A percentile compares a stretch with the other conserved stretches of the same genome.
phyloP scores from a whole-genome alignment of 192 early-diverging fungal genomes.

The Endogone sp. region DNA sequence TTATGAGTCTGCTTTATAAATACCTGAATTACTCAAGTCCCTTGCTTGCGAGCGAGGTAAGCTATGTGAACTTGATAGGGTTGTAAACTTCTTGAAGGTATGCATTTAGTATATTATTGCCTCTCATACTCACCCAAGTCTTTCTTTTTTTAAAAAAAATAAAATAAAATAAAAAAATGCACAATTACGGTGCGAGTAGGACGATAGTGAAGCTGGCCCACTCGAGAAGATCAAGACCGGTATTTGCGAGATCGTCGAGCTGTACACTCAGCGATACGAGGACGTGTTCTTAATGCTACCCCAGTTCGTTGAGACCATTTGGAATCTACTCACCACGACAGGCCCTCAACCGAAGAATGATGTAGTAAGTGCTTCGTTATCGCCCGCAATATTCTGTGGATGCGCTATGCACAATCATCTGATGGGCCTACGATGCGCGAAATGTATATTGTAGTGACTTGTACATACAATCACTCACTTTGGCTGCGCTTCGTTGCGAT shows the following conservation, averaged over 20 bases:
- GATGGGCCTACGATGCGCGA: no score
- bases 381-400: no score
- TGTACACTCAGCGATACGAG: constrained; percentile 89
- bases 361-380: constrained; percentile 40
- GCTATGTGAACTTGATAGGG: constrained; percentile 4
- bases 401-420: no score
- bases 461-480: no score
- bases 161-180: background rate
- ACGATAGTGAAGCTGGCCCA: constrained; percentile 80
- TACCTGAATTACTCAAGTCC: constrained; percentile 84
- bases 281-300: constrained; percentile 81
- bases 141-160: background rate
- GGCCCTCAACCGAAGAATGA: constrained; percentile 77
- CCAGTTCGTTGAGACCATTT: constrained; percentile 85
- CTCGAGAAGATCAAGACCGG: constrained; percentile 87
- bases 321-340: constrained; percentile 77
- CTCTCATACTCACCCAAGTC: no score
- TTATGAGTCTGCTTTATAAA: constrained; percentile 83
- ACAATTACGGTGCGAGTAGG: constrained; percentile 29
- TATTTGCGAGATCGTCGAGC: constrained; percentile 90
- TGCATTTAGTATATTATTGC: no score
- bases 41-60: constrained; percentile 56
- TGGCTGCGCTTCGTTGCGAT: no score
- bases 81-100: no score
- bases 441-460: no score